Base-by-base conservation (phyloP, 768 basidiomycete genomes). In the Trametopsis cervina region DNA sequence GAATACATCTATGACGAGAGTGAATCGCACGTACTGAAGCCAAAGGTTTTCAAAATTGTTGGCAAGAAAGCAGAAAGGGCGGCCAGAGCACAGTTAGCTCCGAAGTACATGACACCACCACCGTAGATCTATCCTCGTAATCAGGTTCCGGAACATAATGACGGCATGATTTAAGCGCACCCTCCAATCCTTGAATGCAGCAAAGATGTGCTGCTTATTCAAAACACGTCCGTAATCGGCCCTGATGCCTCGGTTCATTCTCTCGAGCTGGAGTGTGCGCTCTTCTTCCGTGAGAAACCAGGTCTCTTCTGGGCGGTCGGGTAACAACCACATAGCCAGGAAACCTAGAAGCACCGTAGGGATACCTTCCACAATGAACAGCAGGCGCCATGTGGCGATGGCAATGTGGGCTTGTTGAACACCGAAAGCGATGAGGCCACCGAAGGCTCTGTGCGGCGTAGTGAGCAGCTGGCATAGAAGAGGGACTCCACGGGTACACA, bases 21-120 rank as follows among this genome's bases (percentile, higher is more conserved):
- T 25, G n/a, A n/a, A n/a, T 35, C 35, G 35, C 22, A 68, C 85
- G 40, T 47, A 87, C 86, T 76, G 54, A 74, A 81, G 26, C 85
- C 85, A 47, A 89, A 80, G 0, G 82, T 85, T 37, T 69, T 71
- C 38, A 91, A 78, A 57, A 91, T 87, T 2, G 87, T 90, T 2
- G 89, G 89, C 46, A 92, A 66, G 67, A 92, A 92, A 0, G 87
- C 86, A 20, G 83, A 81, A 27, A 84, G 84, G 7, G 87, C 85
- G n/a, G 85, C 81, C 13, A 89, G 67, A 18, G 85, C 83, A 43
- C 77, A 78, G 57, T 89, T 89, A 42, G 86, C 66, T 24, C 84
- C 85, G 58, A 89, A 88, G 62, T 87, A 89, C 51, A 89, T 80
- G 23, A 81, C 74, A 0, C 88, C 88, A 0, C 72, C 85, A 6